phyloP scores from a whole-genome alignment of 2,329 filamentous ascomycete species.

The Pezicula rhizophila region DNA sequence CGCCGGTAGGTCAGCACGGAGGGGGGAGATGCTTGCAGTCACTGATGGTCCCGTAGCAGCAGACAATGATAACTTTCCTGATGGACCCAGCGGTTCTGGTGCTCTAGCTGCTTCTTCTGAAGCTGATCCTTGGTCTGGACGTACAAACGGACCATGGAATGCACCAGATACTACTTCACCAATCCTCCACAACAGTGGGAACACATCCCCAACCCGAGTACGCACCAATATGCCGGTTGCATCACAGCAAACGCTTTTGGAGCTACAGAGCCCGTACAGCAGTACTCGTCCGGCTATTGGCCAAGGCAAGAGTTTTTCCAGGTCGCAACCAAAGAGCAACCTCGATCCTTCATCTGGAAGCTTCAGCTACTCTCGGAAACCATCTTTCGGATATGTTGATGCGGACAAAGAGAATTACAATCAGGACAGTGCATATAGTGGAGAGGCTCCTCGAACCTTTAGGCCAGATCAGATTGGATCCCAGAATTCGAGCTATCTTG shows the following conservation, averaged over 20 bases:
- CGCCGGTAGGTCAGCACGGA: conserved; percentile 33
- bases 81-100: conserved; percentile 60
- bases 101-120: conserved; percentile 65
- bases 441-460: conserved; percentile 16
- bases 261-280: conserved; percentile 35
- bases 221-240: conserved; percentile 40
- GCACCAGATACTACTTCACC: conserved; percentile 39
- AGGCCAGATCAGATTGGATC: conserved; percentile 24
- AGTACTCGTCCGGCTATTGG: conserved; percentile 39
- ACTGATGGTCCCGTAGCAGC: conserved; percentile 24
- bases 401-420: conserved; percentile 25
- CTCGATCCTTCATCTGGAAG: conserved; percentile 40
- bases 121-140: conserved; percentile 54
- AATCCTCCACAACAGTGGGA: conserved; percentile 38
- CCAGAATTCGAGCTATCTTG: conserved; percentile 42
- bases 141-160: conserved; percentile 53
- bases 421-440: conserved; percentile 18
- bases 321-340: conserved; percentile 32
- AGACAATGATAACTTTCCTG: conserved; percentile 35
- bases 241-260: conserved; percentile 29
- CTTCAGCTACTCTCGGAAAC: conserved; percentile 31
- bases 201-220: conserved; percentile 52
- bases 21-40: conserved; percentile 6
- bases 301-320: conserved; percentile 29
- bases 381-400: conserved; percentile 20